phyloP scores from a whole-genome alignment of 352 stramenopile genomes.

The Globisporangium spinosum region DNA sequence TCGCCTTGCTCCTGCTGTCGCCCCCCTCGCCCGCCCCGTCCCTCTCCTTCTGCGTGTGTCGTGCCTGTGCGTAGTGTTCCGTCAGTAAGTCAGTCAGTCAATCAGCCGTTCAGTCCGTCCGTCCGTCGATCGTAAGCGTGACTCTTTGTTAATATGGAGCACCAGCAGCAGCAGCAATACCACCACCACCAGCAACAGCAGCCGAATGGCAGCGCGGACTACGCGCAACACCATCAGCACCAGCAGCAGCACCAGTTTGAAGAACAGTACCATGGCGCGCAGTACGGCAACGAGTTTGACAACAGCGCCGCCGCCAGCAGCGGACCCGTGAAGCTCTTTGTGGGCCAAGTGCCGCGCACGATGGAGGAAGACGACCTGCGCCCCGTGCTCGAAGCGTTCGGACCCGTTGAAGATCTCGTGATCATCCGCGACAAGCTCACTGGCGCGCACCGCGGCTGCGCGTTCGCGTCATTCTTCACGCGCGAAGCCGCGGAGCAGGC shows the following conservation, averaged over 20 bases:
- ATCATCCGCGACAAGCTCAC: conserved; percentile 92
- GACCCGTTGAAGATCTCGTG: conserved; percentile 79
- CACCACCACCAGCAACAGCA: conserved; percentile 1
- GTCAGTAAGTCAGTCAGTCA: neutral
- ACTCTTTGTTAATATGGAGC: conserved; percentile 13
- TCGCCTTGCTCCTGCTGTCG: conserved; percentile 20
- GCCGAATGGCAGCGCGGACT: neutral
- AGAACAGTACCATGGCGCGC: conserved; percentile 2
- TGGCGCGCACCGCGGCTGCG: conserved; percentile 81
- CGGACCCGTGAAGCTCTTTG: conserved; percentile 78
- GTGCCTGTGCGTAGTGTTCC: conserved; percentile 11
- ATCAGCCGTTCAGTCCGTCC: neutral
- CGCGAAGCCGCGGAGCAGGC: conserved; percentile 72
- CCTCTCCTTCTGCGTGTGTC: conserved; percentile 3
- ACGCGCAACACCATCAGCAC: neutral
- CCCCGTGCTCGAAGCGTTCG: conserved; percentile 84
- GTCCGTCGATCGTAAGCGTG: conserved; percentile 2
- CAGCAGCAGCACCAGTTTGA: neutral
- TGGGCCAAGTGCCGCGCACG: conserved; percentile 82
- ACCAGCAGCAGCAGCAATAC: conserved; percentile 9
- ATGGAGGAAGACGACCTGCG: conserved; percentile 87
- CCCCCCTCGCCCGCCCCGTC: neutral
- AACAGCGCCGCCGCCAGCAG: neutral
- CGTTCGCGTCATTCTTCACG: conserved; percentile 86
- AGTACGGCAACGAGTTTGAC: conserved; percentile 9